Percentiles rank a stretch among this genome's conserved stretches.
Evolutionary conservation across 495 filamentous ascomycete species (phyloP).

Genomic region (Hypoxylon intermedium): DNA sequence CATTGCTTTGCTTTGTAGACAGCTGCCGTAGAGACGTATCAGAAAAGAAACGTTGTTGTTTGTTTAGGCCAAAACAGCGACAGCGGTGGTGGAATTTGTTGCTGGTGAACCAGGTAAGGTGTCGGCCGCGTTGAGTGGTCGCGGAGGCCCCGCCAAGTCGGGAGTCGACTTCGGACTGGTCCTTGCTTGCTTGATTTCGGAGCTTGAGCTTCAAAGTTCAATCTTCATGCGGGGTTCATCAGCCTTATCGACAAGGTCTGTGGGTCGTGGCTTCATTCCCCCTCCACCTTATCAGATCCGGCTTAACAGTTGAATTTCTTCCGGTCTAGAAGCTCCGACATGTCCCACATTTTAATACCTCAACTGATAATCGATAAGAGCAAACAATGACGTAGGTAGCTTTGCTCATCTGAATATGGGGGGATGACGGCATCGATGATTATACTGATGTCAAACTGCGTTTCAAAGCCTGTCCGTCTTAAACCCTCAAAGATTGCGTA

Average conservation of each 20-base stretch:
- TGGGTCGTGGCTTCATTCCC: too few relatives aligned
- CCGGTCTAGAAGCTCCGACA: slow-evolving; percentile 23
- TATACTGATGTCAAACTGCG: slow-evolving; percentile 34
- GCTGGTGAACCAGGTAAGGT: not conserved
- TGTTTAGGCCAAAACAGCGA: slow-evolving; percentile 15
- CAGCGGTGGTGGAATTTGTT: slow-evolving; percentile 14
- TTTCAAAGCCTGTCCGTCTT: slow-evolving; percentile 7
- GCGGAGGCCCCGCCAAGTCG: not conserved
- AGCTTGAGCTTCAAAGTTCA: not conserved
- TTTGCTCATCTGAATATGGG: slow-evolving; percentile 20
- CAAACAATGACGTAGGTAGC: slow-evolving; percentile 28
- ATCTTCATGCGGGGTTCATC: slow-evolving; percentile 21
- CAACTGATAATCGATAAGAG: slow-evolving; percentile 17
- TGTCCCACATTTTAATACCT: not conserved
- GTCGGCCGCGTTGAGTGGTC: slow-evolving; percentile 34
- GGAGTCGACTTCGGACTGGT: too few relatives aligned
- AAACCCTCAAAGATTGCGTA: slow-evolving; percentile 6
- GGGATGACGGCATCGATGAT: slow-evolving; percentile 39
- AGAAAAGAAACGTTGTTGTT: slow-evolving; percentile 8
- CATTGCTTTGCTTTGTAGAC: slow-evolving; percentile 2
- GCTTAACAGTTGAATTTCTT: slow-evolving; percentile 6
- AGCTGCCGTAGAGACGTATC: not conserved
- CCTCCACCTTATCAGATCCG: too few relatives aligned
- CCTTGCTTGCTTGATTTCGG: too few relatives aligned
- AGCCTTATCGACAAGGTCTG: too few relatives aligned